phyloP scores from a whole-genome alignment of 2,329 filamentous ascomycete species.

The Septoria petroselini region DNA sequence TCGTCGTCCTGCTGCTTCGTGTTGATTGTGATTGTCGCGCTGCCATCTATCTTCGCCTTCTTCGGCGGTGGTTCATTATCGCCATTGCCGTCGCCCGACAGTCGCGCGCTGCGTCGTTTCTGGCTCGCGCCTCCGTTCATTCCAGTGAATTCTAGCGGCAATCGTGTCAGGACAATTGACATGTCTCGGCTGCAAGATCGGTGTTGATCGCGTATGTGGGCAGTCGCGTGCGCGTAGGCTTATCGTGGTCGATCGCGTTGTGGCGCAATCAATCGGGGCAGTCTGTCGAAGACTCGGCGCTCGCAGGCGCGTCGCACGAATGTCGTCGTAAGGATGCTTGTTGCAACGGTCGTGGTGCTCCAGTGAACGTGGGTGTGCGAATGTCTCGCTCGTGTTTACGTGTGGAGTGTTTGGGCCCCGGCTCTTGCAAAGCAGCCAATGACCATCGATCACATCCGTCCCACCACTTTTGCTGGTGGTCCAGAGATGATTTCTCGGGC shows the following conservation, averaged over 20 bases:
- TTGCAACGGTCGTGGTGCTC: constrained; percentile 6
- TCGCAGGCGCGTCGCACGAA: constrained; percentile 8
- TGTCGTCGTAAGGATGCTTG: constrained; percentile 10
- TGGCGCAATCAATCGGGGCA: constrained; percentile 12
- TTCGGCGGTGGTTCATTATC: constrained; percentile 47
- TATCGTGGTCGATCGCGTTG: constrained; percentile 14
- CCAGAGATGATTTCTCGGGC: constrained; percentile 1
- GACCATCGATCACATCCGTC: too few species aligned
- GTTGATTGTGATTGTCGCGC: constrained; percentile 37
- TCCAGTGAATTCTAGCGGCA: constrained; percentile 47
- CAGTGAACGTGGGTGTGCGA: neutral
- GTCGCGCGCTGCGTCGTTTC: constrained; percentile 48
- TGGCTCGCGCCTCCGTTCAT: constrained; percentile 49
- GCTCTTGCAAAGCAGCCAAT: constrained; percentile 5
- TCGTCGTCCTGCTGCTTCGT: constrained; percentile 37
- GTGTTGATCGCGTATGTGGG: constrained; percentile 3
- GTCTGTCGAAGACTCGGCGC: neutral
- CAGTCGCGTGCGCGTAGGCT: constrained; percentile 18
- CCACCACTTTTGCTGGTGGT: too few species aligned
- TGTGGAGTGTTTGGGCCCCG: constrained; percentile 2
- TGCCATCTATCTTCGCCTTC: constrained; percentile 41
- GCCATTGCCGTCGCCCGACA: constrained; percentile 42
- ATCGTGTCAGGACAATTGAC: constrained; percentile 41
- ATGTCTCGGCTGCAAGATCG: constrained; percentile 27
- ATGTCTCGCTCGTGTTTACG: constrained; percentile 13